These are phyloP conservation scores for Colletotrichum lini DNA, from an alignment of 2,329 filamentous ascomycete genomes.

Conservation along the genomic window DNA sequence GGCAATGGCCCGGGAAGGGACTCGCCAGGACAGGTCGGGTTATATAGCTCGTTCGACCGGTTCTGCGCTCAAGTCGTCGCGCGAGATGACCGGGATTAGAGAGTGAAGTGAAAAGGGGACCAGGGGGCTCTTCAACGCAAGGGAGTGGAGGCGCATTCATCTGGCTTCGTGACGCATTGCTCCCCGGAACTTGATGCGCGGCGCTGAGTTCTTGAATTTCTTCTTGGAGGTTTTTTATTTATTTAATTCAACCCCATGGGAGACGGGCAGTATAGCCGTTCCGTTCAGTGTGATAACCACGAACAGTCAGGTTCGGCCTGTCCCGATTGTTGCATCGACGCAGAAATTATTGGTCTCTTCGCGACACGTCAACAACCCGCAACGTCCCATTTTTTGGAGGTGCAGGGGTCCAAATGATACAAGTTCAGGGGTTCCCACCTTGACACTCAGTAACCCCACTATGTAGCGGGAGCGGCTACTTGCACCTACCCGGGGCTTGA, in stretches of 20 bases:
- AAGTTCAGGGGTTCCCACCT: neutral
- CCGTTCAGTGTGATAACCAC: slow-evolving; percentile 10
- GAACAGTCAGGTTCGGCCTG: neutral
- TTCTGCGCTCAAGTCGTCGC: slow-evolving; percentile 7
- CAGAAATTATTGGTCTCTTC: slow-evolving; percentile 19
- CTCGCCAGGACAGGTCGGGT: neutral
- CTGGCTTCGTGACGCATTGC: slow-evolving; percentile 25
- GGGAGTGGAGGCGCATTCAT: slow-evolving; percentile 28
- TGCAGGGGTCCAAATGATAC: slow-evolving; percentile 6
- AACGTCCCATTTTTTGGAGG: neutral
- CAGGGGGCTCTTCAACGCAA: slow-evolving; percentile 1
- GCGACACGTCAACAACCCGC: slow-evolving; percentile 13
- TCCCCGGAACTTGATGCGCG: neutral
- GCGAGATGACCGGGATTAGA: neutral
- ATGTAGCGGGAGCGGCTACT: slow-evolving; percentile 9
- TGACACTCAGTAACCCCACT: neutral
- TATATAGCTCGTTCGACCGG: neutral
- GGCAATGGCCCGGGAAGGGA: neutral
- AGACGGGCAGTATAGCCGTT: slow-evolving; percentile 1
- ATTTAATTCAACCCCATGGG: neutral
- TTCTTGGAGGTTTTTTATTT: neutral
- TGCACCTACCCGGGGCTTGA: slow-evolving; percentile 1
- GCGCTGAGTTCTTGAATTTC: neutral
- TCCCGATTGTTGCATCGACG: slow-evolving; percentile 16
- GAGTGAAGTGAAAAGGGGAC: neutral